Base-by-base conservation (phyloP, 2,329 filamentous ascomycete species). In the Leptographium galeiforme region DNA sequence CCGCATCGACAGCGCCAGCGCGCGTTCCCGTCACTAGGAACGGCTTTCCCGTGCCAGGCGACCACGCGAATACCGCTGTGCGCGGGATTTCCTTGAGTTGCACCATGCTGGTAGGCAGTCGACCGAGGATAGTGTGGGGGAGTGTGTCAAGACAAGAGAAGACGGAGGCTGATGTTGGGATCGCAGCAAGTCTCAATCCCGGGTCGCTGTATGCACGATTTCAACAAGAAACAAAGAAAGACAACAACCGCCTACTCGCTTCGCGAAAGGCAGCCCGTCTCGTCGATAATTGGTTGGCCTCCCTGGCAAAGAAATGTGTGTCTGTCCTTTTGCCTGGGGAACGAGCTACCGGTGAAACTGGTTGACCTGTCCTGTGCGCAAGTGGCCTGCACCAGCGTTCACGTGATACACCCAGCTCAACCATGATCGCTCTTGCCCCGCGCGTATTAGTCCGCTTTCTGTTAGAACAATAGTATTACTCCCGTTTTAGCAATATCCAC, bases 1-100 rank as follows among this genome's bases (percentile, higher is more conserved):
- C 90, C 62, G 88, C 90, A 70, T 95, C 89, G 44, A 98, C 89
- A 62, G 93, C 93, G 58, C 93, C 93, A 57, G 93, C 90, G 62
- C 90, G 84, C 48, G 93, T 98, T 63, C 93, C 93, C 33, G 93
- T 98, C 56, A 89, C 91, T 59, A 98, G 76, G 61, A 95, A 76
- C 62, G 91, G 89, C 61, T 84, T 81, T 41, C 80, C 78, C 50
- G 87, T 73, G 62, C 84, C 87, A 32, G 90, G 86, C 61, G 89
- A 95, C 91, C 93, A 98, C 65, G 93, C 89, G 70, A 98, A 98
- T 64, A 91, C 87, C 69, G 91, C 93, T 64, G 93, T 98, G 72
- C 93, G 83, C 68, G 89, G 87, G 66, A 98, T 94, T 76, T 97
- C 90, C 77, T 91, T 83, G 70, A 97, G 78, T 73, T 89, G 87